Base-by-base conservation (phyloP, 495 filamentous ascomycete genomes). In the Neurospora tetrasperma region DNA sequence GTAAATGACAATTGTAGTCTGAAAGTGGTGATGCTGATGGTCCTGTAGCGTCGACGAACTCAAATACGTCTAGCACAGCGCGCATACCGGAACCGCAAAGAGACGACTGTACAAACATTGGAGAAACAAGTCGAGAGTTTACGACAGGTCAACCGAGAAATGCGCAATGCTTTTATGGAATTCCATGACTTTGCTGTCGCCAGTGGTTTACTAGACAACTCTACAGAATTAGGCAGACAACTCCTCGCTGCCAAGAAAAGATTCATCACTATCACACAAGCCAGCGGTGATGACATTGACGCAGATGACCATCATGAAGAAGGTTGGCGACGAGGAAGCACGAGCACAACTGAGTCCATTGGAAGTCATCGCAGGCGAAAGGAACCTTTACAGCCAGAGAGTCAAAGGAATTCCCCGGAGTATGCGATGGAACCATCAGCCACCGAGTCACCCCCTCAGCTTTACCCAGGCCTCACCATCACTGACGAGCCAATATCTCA, bases 51-150 rank as follows among this genome's bases (percentile, higher is more conserved):
- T 69, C 89, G 93, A 42, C 88, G 93, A 70, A 94, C 91, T n/a
- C 93, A 97, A 81, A 94, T 95, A 71, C 89, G 93, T 44, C 85
- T 96, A 71, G 93, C 93, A 11, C 93, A 97, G 78, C 86, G 93
- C 42, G 93, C 93, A 2, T 96, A 97, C 77, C 89, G 93, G 11
- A 88, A 92, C 74, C 89, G 93, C 18, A 95, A 96, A 78, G 93
- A 97, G 78, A 91, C 87, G 31, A 92, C 90, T 4, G 93, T 96
- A 69, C 86, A 88, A n/a, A 88, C 89, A 1, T 84, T 96, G 8
- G 91, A 92, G 73, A 85, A 85, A 43, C 86, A 88, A 70, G 91
- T 94, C 35, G 80, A 88, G 39, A 85, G 88, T 41, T 84, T 96
- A 35, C 88, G 91, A 71, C 82, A 83, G 6, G 85, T 88, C 3